These are phyloP conservation scores for Ogataea corticis DNA, from an alignment of 805 yeast species.

Conservation along the genomic window DNA sequence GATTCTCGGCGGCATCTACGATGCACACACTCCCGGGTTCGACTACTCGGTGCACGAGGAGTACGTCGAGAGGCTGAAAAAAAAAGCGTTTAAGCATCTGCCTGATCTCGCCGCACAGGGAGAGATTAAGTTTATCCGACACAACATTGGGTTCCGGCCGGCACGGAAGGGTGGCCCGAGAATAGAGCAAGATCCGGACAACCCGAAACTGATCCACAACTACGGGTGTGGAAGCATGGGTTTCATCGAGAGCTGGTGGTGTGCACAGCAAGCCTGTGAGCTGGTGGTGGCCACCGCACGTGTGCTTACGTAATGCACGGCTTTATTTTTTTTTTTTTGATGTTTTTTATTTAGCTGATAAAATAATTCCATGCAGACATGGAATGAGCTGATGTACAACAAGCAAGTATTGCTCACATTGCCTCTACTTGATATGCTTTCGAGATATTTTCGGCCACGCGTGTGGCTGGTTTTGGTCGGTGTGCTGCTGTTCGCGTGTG, in stretches of 20 bases:
- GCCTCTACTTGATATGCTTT: too few relatives aligned
- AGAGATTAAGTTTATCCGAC: conserved; percentile 45
- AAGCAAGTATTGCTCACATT: too few relatives aligned
- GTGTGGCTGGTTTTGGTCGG: too few relatives aligned
- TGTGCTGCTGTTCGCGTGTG: too few relatives aligned
- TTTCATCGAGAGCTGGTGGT: conserved; percentile 65
- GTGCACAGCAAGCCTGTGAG: conserved; percentile 43
- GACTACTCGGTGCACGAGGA: conserved; percentile 40
- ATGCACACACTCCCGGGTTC: conserved; percentile 20
- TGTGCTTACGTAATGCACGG: background rate
- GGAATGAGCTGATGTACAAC: too few relatives aligned
- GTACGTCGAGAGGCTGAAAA: conserved; percentile 48
- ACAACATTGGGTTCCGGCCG: conserved; percentile 71
- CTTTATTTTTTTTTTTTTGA: background rate
- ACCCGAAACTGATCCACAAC: conserved; percentile 47
- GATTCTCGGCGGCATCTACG: conserved; percentile 56
- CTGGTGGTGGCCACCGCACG: conserved; percentile 12
- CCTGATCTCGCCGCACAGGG: conserved; percentile 48
- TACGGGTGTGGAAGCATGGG: conserved; percentile 77
- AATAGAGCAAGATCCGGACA: conserved; percentile 36
- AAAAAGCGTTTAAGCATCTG: conserved; percentile 44
- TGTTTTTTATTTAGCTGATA: too few relatives aligned
- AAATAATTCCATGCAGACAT: too few relatives aligned
- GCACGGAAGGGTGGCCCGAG: conserved; percentile 58
- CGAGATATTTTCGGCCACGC: too few relatives aligned